Conservation (phyloP, 2,329 filamentous ascomycete species). For the Raffaelea ambrosiae region DNA sequence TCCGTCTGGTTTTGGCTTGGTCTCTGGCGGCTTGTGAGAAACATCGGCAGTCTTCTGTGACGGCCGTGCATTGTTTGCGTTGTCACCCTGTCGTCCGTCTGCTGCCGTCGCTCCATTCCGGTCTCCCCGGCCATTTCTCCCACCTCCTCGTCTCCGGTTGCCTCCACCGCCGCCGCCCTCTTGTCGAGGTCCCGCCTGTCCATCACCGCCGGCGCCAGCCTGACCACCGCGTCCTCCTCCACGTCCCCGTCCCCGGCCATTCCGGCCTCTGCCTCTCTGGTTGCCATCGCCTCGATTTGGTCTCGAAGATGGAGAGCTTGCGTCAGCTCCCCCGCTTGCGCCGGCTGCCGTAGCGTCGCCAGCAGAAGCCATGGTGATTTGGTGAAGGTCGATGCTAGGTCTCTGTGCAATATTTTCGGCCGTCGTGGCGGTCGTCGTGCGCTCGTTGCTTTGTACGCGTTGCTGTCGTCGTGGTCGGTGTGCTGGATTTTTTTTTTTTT, state of each 20-base stretch:
- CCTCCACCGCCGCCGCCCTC: constrained; percentile 6
- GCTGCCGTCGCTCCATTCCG: constrained; percentile 3
- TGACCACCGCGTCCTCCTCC: constrained; percentile 19
- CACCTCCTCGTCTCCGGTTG: constrained; percentile 4
- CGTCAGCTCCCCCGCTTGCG: background rate
- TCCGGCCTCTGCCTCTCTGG: constrained; percentile 27
- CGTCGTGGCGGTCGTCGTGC: background rate
- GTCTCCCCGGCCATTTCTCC: background rate
- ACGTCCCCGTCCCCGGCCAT: constrained; percentile 33
- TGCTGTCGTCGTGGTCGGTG: too few species aligned
- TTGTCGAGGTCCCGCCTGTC: constrained; percentile 17
- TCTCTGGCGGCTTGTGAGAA: constrained; percentile 11
- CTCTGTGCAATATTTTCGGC: too few species aligned
- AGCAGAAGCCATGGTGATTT: constrained; percentile 7
- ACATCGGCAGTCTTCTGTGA: too few species aligned
- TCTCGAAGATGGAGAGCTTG: constrained; percentile 9
- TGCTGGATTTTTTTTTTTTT: too few species aligned
- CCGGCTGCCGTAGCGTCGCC: constrained; percentile 2
- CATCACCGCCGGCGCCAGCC: constrained; percentile 27
- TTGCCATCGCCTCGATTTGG: constrained; percentile 13
- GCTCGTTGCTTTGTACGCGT: background rate
- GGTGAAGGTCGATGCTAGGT: too few species aligned
- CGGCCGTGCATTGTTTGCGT: background rate
- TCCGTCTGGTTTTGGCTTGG: constrained; percentile 2
- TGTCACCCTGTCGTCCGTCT: background rate